A percentile compares a stretch with the other conserved stretches of the same genome.
phyloP scores from a whole-genome alignment of 176 grass and related monocot genomes.

The Thinopyrum elongatum region DNA sequence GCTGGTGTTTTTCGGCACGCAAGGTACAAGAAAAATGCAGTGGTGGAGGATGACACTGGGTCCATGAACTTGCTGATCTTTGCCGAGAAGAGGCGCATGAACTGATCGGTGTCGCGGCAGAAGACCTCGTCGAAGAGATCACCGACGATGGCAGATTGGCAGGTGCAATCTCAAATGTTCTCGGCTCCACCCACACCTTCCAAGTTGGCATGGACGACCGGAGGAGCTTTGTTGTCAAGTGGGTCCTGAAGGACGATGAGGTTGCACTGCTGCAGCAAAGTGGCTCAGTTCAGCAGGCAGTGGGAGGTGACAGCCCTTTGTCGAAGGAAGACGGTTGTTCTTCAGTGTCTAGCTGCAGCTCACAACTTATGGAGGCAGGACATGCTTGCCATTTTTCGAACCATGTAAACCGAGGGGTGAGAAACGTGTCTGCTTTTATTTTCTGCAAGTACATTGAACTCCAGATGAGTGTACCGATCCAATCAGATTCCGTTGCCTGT shows the following conservation, averaged over 20 bases:
- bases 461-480: not conserved
- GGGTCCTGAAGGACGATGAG: not conserved
- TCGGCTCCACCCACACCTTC: not conserved
- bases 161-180: not conserved
- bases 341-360: not conserved
- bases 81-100: not conserved
- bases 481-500: not conserved
- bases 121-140: not conserved
- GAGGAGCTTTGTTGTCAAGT: not conserved
- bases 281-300: not conserved
- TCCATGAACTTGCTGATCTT: slow-evolving; percentile 28
- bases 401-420: not conserved
- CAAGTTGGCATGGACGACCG: not conserved
- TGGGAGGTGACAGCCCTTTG: not conserved
- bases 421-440: not conserved
- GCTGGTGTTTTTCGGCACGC: not conserved
- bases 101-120: not conserved
- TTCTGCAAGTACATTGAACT: not conserved
- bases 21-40: slow-evolving; percentile 22
- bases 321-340: not conserved
- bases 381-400: not conserved
- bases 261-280: not conserved
- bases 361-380: not conserved
- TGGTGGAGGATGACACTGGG: not conserved
- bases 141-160: not conserved